Base-by-base conservation (phyloP, 73 alveolate species). In the Paramecium bursaria region DNA sequence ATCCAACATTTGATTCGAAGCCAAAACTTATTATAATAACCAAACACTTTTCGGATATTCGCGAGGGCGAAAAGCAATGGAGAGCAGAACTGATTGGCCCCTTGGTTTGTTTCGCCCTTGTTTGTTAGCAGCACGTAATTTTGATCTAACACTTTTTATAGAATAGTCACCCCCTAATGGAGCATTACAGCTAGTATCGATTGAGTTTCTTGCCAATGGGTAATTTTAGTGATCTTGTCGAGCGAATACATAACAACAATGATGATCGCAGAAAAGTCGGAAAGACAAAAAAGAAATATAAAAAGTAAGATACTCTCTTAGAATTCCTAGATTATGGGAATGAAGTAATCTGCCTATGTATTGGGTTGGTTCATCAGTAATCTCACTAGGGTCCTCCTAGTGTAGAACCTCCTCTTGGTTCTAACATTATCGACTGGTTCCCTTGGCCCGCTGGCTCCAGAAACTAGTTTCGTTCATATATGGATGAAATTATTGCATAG, bases 281-380 rank as follows among this genome's bases (percentile, higher is more conserved):
- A 57, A 57, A 57, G 76, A 57, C 51, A n/a, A 57, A 27, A 57
- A 57, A 5, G 76, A 57, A 50, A 57, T 57, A 1, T 57, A 57
- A 57, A 57, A 57, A 44, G 76, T 57, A 57, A 57, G 2, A 10
- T 57, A n/a, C n/a, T n/a, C n/a, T n/a, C n/a, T n/a, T n/a, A n/a
- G n/a, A n/a, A n/a, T n/a, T n/a, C n/a, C n/a, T n/a, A 57, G 76
- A 57, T 57, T 57, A 57, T 57, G 49, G 76, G 76, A 10, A 29
- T 57, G 14, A 23, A 57, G 14, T 27, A 44, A 29, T 26, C 50
- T 11, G 76, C 76, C 4, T 57, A 57, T 29, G 7, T 17, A 57
- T 29, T 57, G 6, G 76, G 76, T 25, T 57, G 76, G 76, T 25
- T 57, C 15, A 13, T 57, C 1, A 29, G 21, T 26, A 57, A 29